Base-by-base conservation (phyloP, 495 filamentous ascomycete genomes). In the Podospora comata region DNA sequence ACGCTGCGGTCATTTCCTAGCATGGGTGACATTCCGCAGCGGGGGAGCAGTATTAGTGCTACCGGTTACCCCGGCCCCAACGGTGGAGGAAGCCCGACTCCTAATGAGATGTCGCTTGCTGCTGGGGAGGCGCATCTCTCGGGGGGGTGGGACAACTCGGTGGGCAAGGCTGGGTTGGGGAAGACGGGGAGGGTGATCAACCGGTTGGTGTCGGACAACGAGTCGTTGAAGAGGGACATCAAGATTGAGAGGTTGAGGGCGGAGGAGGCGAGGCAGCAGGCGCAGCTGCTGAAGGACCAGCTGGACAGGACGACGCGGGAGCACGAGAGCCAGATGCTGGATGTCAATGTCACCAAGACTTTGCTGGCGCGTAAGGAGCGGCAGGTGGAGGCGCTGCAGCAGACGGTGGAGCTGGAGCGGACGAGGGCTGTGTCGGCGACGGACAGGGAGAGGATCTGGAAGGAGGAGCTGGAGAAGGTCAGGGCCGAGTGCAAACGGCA, bases 181-280 rank as follows among this genome's bases (percentile, higher is more conserved):
- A 97, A 97, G 80, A 95, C 91, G 2, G 93, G 93, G n/a, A 87
- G 93, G 16, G 93, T 97, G 16, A 97, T 97, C 73, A 93, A 97
- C 75, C 87, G 88, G 65, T 77, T 97, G 44, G 92, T 95, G 79
- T 91, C 89, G 48, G 94, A 97, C 71, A 95, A 94, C 72, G 94
- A 96, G 62, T 86, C 89, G 30, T 80, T 96, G 59, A 92, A 88
- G 67, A 88, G 93, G 55, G 93, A 97, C 69, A 85, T 93, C 64
- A 85, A 89, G 66, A 83, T 94, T 26, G 90, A 93, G 75, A 86
- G 85, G 34, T 83, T 90, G 19, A 85, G 86, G 19, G 84, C 90
- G 34, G 91, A 94, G 65, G 92, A 94, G 65, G 86, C 88, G 15
- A 87, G 88, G 67, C 86, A 90, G 60, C 86, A 86, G 48, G 89